Conservation (phyloP, 805 yeast genomes). For the Metschnikowia noctiluminum region DNA sequence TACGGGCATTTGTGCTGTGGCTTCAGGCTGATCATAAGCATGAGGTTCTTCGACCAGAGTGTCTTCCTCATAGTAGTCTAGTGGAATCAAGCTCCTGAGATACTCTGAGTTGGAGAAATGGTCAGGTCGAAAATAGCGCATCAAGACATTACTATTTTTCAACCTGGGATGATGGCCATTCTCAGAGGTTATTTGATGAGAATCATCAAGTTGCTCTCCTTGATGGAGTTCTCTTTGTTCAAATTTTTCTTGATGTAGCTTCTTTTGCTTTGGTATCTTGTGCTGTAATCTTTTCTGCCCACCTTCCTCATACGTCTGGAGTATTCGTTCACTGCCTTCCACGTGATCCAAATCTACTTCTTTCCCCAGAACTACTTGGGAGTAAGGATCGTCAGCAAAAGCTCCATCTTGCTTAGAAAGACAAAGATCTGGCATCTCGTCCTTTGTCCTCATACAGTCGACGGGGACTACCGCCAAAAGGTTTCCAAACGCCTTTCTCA, state of each 20-base stretch:
- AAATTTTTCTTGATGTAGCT: too few species aligned
- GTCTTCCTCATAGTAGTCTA: slow-evolving; percentile 32
- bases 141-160: slow-evolving; percentile 40
- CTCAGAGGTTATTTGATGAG: slow-evolving; percentile 10
- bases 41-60: slow-evolving; percentile 47
- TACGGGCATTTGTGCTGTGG: slow-evolving; percentile 63
- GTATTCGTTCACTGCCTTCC: too few species aligned
- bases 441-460: slow-evolving; percentile 75
- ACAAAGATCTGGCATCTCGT: slow-evolving; percentile 62
- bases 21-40: slow-evolving; percentile 78
- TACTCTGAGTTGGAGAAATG: slow-evolving; percentile 47
- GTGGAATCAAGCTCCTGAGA: slow-evolving; percentile 34
- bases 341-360: slow-evolving; percentile 11
- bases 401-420: slow-evolving; percentile 45
- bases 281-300: too few species aligned
- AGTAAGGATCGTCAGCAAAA: slow-evolving; percentile 29
- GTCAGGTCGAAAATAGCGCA: slow-evolving; percentile 56
- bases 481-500: slow-evolving; percentile 60
- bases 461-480: slow-evolving; percentile 59
- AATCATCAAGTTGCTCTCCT: too few species aligned
- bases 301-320: too few species aligned
- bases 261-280: too few species aligned
- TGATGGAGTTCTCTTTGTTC: too few species aligned
- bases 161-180: slow-evolving; percentile 48
- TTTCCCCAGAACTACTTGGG: slow-evolving; percentile 10